Evolutionary conservation across 352 stramenopile genomes (phyloP).

Genomic region (Globisporangium splendens): DNA sequence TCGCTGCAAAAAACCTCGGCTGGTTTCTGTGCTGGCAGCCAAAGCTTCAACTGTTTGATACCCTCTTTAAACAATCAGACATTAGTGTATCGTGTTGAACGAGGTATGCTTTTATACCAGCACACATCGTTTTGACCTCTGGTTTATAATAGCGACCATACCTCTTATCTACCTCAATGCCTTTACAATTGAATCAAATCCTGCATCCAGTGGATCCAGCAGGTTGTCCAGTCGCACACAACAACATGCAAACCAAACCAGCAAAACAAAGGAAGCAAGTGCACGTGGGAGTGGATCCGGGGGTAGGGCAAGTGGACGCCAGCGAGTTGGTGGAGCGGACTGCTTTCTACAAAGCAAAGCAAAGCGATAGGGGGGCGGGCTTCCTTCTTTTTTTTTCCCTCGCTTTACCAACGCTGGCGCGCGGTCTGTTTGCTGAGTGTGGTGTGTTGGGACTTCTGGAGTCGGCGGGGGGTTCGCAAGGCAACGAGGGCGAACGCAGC

Average conservation of each 20-base stretch:
- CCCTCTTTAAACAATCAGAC: no score
- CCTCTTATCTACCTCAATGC: no score
- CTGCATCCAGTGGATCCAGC: no score
- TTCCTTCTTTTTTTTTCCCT: background rate
- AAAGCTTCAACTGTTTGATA: no score
- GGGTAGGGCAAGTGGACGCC: background rate
- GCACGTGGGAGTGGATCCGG: background rate
- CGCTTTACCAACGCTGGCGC: background rate
- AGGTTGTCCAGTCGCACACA: background rate
- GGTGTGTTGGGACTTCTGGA: background rate
- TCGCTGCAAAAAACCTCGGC: no score
- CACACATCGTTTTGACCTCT: no score
- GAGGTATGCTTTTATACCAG: no score
- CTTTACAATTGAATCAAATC: no score
- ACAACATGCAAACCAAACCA: background rate
- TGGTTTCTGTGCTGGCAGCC: no score
- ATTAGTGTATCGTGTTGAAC: no score
- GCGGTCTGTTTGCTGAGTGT: background rate
- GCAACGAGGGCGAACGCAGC: constrained; percentile 3
- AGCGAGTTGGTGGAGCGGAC: background rate
- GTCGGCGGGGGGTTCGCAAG: background rate
- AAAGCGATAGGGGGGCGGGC: background rate
- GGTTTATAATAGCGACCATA: no score
- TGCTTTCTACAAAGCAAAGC: background rate
- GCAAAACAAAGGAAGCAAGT: no score